A percentile compares a stretch with the other conserved stretches of the same genome.
phyloP scores from a whole-genome alignment of 305 asterid genomes.

The Andrographis paniculata region DNA sequence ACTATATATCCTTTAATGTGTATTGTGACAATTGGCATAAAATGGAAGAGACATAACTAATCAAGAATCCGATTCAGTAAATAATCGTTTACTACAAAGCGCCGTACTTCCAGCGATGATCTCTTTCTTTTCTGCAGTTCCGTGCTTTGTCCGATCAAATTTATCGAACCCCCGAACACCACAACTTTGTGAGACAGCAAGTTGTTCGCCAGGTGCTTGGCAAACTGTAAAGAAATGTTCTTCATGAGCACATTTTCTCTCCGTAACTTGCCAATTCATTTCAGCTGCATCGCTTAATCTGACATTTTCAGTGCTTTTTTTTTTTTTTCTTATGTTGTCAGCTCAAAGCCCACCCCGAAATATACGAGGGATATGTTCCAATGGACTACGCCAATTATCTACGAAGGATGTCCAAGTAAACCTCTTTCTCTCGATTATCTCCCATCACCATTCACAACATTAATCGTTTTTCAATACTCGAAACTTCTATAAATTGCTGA shows the following conservation, averaged over 20 bases:
- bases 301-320: background rate
- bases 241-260: background rate
- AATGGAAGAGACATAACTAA: no score
- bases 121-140: constrained; percentile 45
- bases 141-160: constrained; percentile 95
- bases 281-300: background rate
- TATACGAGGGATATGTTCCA: constrained; percentile 86
- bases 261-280: no score
- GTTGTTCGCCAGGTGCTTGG: constrained; percentile 70
- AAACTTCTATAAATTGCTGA: no score
- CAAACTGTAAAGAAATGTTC: constrained; percentile 10
- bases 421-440: constrained; percentile 16
- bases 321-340: constrained; percentile 32
- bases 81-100: background rate
- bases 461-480: no score
- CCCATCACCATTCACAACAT: background rate
- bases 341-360: constrained; percentile 78
- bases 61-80: background rate
- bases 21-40: no score
- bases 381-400: constrained; percentile 77
- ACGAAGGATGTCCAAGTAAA: constrained; percentile 66
- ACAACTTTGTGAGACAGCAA: constrained; percentile 83
- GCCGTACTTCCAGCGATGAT: constrained; percentile 4
- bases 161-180: constrained; percentile 87
- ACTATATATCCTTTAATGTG: no score